phyloP scores from a whole-genome alignment of 2,329 filamentous ascomycete genomes.

The Trichoderma koningiopsis region DNA sequence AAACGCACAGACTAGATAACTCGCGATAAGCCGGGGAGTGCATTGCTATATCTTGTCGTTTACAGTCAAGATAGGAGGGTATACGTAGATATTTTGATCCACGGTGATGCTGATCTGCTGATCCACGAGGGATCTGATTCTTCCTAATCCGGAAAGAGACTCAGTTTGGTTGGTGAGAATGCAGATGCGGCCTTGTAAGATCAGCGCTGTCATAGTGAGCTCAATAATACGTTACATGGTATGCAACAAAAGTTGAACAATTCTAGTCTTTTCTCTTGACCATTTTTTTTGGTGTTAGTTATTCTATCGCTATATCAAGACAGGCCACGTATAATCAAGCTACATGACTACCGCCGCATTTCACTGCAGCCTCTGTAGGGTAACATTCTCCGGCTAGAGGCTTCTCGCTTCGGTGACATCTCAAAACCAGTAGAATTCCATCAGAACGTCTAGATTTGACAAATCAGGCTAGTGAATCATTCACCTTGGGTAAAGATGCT shows the following conservation, averaged over 20 bases:
- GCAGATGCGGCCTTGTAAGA: background rate
- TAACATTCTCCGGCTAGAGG: background rate
- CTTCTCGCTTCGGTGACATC: background rate
- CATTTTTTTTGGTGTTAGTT: background rate
- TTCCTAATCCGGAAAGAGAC: background rate
- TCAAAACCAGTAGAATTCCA: background rate
- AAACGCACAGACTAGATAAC: background rate
- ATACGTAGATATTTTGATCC: conserved; percentile 5
- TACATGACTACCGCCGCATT: background rate
- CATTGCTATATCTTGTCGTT: background rate
- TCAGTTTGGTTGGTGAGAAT: background rate
- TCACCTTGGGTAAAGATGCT: background rate
- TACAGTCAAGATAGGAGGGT: too few relatives aligned
- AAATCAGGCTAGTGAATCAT: background rate
- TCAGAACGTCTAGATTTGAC: too few relatives aligned
- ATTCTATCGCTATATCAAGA: background rate
- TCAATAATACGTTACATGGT: background rate
- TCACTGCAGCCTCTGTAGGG: background rate
- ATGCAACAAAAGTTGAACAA: too few relatives aligned
- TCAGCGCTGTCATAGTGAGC: background rate
- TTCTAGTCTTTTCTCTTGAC: background rate
- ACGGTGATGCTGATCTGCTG: conserved; percentile 1
- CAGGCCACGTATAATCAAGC: background rate
- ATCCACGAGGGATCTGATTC: conserved; percentile 3
- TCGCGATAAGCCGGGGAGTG: background rate